Base-by-base conservation (phyloP, 108 stramenopile species). In the Pseudonitzschia pungens region DNA sequence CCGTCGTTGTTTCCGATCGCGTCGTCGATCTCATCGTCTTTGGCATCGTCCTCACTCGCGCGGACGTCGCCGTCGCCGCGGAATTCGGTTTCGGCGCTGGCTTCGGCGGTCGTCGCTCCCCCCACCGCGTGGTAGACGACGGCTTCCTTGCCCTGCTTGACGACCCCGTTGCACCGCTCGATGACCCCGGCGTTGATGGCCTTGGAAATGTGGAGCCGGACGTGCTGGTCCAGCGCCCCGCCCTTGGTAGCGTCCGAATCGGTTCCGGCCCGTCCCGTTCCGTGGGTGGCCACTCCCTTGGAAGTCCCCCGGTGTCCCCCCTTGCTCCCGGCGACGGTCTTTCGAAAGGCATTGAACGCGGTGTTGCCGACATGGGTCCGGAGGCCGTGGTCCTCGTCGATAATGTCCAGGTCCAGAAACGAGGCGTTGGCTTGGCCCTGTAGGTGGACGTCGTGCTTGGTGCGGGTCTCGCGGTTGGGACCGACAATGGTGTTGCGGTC, bases 91-190 rank as follows among this genome's bases (percentile, higher is more conserved):
- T n/a, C n/a, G n/a, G n/a, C n/a, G n/a, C 0, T 54, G 53, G 22
- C 53, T 24, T 14, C 53, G n/a, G n/a, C 14, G n/a, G n/a, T n/a
- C n/a, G n/a, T n/a, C n/a, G n/a, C n/a, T 29, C 86, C 86, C 28
- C 76, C 64, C 27, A 87, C 74, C 8, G 89, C 93, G 71, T 95
- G 90, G 71, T 88, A 91, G 0, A 95, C 81, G 45, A 90, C 29
- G 0, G 88, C 93, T 64, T 95, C 93, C 66, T 95, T 92, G 1
- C 93, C 93, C 70, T 95, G 86, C 60, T 91, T 89, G 15, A 95
- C 91, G 16, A 80, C 78, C 5, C 93, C 93, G 75, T 91, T 83
- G 45, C 80, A 89, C 2, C 74, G 67, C 12, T 88, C 81, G 55
- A 95, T 91, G 32, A 86, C 48, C 4, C 88, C 91, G 45, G 32